Evolutionary conservation across 2,329 filamentous ascomycete species (phyloP).

Genomic region (Zopfia rhizophila): DNA sequence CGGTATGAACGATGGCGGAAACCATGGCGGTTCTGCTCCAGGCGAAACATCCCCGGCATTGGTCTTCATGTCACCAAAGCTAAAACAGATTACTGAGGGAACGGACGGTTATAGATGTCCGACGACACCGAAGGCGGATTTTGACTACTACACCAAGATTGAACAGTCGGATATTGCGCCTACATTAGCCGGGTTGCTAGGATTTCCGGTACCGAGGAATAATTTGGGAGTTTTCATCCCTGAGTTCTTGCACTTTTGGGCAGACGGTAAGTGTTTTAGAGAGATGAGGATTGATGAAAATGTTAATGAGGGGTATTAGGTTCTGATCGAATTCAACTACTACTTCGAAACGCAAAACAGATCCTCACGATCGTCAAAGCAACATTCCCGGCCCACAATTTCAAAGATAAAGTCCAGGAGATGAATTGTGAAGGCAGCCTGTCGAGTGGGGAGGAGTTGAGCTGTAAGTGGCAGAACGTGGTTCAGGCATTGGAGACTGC

Average conservation of each 20-base stretch:
- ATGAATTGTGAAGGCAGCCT: slow-evolving; percentile 25
- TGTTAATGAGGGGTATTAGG: slow-evolving; percentile 40
- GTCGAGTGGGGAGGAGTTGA: slow-evolving; percentile 31
- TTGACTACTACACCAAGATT: slow-evolving; percentile 84
- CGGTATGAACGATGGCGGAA: slow-evolving; percentile 99
- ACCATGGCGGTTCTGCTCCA: slow-evolving; percentile 92
- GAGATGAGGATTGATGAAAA: neutral
- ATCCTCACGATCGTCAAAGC: slow-evolving; percentile 80
- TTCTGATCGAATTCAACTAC: slow-evolving; percentile 70
- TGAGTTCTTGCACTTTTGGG: slow-evolving; percentile 82
- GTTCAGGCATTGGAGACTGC: slow-evolving; percentile 21
- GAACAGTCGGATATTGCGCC: slow-evolving; percentile 95
- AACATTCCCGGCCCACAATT: slow-evolving; percentile 70
- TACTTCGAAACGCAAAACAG: slow-evolving; percentile 82
- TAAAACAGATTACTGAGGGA: slow-evolving; percentile 65
- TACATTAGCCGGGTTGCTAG: slow-evolving; percentile 85
- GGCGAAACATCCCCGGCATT: slow-evolving; percentile 95
- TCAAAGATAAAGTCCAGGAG: slow-evolving; percentile 45
- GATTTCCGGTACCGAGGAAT: slow-evolving; percentile 88
- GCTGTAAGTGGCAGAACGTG: slow-evolving; percentile 71
- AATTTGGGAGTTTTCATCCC: slow-evolving; percentile 88
- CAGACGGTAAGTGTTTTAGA: slow-evolving; percentile 60
- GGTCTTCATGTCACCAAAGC: slow-evolving; percentile 88
- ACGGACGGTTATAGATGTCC: slow-evolving; percentile 61
- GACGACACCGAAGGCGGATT: slow-evolving; percentile 71